Base-by-base conservation (phyloP, 805 yeast genomes). In the Jamesozyma gamospora region DNA sequence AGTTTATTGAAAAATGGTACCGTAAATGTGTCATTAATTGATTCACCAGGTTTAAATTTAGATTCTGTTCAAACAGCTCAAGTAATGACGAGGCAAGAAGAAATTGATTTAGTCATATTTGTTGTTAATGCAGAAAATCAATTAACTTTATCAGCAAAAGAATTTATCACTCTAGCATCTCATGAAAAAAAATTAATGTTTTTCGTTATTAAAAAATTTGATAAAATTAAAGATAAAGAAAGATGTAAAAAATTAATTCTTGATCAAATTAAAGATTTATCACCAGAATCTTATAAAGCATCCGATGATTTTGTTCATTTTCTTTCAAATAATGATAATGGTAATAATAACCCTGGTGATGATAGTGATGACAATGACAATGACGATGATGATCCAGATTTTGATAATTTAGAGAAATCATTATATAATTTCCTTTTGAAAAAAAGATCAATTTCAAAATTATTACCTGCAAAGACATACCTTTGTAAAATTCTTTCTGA, bases 51-150 rank as follows among this genome's bases (percentile, higher is more conserved):
- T 0, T 69, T 92, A 41, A 92, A 92, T 58, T 71, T 87, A 71
- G 96, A 90, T 53, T 83, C 92, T 4, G 82, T 81, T 51, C 95
- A 86, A 58, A 92, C 99, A 0, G 84, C 95, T 1, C 95, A 90
- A 55, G 87, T 92, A 0, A 88, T 90, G 58, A 82, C 96, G 2
- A 75, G 96, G 44, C 97, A 92, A 64, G 97, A 92, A 54, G 98
- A 92, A 55, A 92, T 92, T 45, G 99, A 92, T 58, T 69, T 92
- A 48, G 95, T 92, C 3, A 90, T 92, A 1, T 94, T 92, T 66
- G 97, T 94, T 2, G 95, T 92, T 2, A 84, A 82, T 58, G 94
- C 98, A 0, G 97, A 88, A 54, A 94, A 92, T 53, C 96, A 92
- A 56, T 82, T 92, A 56, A 92, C 99, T 0, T 66, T 87, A 41